Percentiles rank a stretch among this genome's conserved stretches.
Evolutionary conservation across 2,329 filamentous ascomycete genomes (phyloP).

Genomic region (Pseudocercospora crystallina): DNA sequence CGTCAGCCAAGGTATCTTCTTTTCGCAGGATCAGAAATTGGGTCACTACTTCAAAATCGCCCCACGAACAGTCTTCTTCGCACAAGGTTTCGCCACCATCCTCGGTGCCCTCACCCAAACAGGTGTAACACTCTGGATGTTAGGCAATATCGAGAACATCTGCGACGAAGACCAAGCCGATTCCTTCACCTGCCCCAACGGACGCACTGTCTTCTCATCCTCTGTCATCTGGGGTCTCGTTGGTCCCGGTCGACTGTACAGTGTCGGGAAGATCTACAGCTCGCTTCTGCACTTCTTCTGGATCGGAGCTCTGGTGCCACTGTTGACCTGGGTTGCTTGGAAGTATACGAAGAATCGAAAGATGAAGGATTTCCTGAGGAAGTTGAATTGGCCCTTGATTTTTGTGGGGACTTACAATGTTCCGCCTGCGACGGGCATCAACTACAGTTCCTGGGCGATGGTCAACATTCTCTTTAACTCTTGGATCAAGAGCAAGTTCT

Average conservation of each 20-base stretch:
- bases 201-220: constrained; percentile 46
- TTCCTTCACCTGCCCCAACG: constrained; percentile 50
- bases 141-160: constrained; percentile 41
- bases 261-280: constrained; percentile 49
- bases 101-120: constrained; percentile 45
- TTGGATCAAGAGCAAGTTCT: constrained; percentile 57
- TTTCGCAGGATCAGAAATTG: constrained; percentile 38
- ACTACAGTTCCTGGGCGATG: constrained; percentile 79
- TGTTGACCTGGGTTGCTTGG: constrained; percentile 45
- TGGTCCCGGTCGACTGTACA: constrained; percentile 52
- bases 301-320: constrained; percentile 47
- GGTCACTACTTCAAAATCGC: constrained; percentile 41
- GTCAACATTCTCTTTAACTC: constrained; percentile 30
- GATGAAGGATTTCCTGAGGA: constrained; percentile 22
- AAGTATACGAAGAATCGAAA: constrained; percentile 33
- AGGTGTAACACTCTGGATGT: constrained; percentile 51
- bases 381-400: constrained; percentile 60
- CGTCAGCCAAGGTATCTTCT: constrained; percentile 33
- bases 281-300: constrained; percentile 53
- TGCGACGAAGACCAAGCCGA: constrained; percentile 44
- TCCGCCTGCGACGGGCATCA: constrained; percentile 74
- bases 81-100: constrained; percentile 45
- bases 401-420: constrained; percentile 62
- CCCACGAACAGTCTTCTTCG: constrained; percentile 47
- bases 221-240: constrained; percentile 46